Conservation (phyloP, 2,329 filamentous ascomycete species). For the Gyromitra esculenta region DNA sequence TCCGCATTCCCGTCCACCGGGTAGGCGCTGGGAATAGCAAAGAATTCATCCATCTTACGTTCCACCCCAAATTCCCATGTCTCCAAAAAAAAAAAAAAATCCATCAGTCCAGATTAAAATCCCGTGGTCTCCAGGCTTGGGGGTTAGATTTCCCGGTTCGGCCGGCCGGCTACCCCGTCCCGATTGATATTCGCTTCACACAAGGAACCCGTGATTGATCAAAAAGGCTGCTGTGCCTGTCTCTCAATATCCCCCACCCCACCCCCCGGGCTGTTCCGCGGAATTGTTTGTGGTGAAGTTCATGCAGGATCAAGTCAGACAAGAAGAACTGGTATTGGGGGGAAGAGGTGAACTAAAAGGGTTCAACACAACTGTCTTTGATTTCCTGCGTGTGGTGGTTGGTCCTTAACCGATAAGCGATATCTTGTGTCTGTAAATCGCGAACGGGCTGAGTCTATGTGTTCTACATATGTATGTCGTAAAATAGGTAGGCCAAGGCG, state of each 20-base stretch:
- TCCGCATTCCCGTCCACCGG: neutral
- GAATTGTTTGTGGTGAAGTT: neutral
- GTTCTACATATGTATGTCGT: neutral
- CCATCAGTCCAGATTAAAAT: constrained; percentile 10
- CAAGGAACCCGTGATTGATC: neutral
- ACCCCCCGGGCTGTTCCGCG: neutral
- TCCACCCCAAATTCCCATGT: constrained; percentile 29
- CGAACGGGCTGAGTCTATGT: neutral
- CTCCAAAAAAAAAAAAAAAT: constrained; percentile 2
- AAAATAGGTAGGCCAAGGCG: neutral
- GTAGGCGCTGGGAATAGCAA: neutral
- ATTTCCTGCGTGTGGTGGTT: neutral
- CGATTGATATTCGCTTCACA: constrained; percentile 29
- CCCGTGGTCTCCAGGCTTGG: constrained; percentile 4
- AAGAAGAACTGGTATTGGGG: neutral
- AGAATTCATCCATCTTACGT: constrained; percentile 14
- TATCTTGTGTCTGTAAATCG: neutral
- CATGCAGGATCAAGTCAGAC: neutral
- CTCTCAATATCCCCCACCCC: neutral
- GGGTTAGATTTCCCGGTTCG: constrained; percentile 28
- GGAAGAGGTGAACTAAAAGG: neutral
- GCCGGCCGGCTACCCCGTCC: constrained; percentile 24
- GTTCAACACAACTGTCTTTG: neutral
- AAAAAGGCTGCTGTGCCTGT: neutral
- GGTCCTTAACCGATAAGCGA: neutral